Evolutionary conservation across 116 monocot genomes (phyloP).

Genomic region (Zostera marina): DNA sequence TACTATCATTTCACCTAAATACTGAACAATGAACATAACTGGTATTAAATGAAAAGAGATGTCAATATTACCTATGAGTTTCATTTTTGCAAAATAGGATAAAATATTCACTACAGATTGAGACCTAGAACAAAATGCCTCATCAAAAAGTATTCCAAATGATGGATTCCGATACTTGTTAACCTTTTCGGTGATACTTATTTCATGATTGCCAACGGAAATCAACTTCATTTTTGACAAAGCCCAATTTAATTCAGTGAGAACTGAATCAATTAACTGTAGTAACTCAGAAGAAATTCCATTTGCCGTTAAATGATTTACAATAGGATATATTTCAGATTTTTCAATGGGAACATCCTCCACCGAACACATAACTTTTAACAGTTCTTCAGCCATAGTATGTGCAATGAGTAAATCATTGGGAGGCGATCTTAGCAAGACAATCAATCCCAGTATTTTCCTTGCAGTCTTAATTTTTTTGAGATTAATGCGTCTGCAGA

Average conservation of each 20-base stretch:
- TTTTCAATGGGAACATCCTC: constrained; percentile 26
- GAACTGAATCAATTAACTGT: constrained; percentile 38
- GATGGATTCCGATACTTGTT: constrained; percentile 15
- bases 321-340: constrained; percentile 37
- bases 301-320: constrained; percentile 42
- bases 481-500: constrained; percentile 26
- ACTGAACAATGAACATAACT: not conserved
- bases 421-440: constrained; percentile 36
- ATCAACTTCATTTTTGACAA: constrained; percentile 40
- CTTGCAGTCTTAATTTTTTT: constrained; percentile 32
- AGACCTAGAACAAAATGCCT: constrained; percentile 54
- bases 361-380: constrained; percentile 40
- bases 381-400: constrained; percentile 42
- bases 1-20: not conserved
- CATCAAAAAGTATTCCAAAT: constrained; percentile 26
- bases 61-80: constrained; percentile 44
- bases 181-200: constrained; percentile 4
- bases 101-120: constrained; percentile 48
- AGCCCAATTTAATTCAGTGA: constrained; percentile 51
- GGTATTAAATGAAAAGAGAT: not conserved
- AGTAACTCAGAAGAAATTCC: constrained; percentile 37
- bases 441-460: constrained; percentile 25
- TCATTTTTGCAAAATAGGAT: constrained; percentile 68
- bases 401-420: constrained; percentile 40
- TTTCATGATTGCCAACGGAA: constrained; percentile 8